A percentile compares a stretch with the other conserved stretches of the same genome.
Conservation (phyloP, 306 rosid genomes). For the Castanea mollissima region DNA sequence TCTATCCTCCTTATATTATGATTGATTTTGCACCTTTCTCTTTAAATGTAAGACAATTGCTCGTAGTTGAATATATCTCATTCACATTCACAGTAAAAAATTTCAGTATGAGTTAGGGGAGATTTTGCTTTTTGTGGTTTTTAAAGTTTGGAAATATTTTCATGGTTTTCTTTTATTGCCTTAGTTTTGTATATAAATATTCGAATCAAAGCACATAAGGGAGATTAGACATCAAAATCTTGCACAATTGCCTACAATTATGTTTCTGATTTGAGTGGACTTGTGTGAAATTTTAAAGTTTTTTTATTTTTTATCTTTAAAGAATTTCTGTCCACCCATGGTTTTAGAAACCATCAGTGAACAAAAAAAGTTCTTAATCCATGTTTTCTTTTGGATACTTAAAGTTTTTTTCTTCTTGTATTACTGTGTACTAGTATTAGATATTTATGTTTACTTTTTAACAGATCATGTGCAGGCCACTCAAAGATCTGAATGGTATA, state of each 20-base stretch:
- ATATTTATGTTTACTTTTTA: slow-evolving; percentile 23
- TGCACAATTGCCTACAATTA: neutral
- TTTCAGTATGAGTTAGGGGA: neutral
- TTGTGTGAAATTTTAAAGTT: neutral
- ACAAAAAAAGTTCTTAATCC: neutral
- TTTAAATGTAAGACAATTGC: no score
- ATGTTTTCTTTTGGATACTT: slow-evolving; percentile 1
- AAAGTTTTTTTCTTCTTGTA: neutral
- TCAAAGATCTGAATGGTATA: slow-evolving; percentile 63
- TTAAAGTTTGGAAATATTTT: neutral
- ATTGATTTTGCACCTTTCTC: no score
- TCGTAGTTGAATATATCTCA: neutral
- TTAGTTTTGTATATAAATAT: neutral
- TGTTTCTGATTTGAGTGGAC: no score
- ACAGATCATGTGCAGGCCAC: slow-evolving; percentile 85
- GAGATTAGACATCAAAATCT: neutral
- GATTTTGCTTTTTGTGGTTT: neutral
- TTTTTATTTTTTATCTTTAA: neutral
- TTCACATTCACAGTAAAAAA: neutral
- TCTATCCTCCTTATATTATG: no score
- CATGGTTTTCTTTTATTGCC: no score
- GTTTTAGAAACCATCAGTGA: slow-evolving; percentile 3
- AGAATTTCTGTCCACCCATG: neutral
- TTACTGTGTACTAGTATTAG: neutral
- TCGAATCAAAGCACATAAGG: neutral